These are phyloP conservation scores for Tubosaeta sp. DNA, from an alignment of 768 basidiomycete species.

Conservation along the genomic window DNA sequence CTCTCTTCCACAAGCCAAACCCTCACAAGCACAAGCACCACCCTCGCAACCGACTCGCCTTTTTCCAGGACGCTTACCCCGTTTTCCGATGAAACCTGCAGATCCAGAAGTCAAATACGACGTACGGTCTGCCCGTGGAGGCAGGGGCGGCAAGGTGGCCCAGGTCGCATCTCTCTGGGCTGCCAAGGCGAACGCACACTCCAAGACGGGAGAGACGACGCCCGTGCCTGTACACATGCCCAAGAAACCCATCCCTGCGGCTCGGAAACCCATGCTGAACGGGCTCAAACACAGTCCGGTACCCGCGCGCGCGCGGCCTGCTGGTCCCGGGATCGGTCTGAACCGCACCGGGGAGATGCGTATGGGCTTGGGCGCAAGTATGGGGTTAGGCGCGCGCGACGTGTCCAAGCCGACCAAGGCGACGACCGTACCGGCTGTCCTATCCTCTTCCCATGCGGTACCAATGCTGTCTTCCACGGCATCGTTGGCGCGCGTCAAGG, in stretches of 20 bases:
- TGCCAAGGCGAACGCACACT: conserved; percentile 34
- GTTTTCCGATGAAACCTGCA: conserved; percentile 30
- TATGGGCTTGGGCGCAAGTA: background rate
- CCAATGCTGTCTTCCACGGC: conserved; percentile 75
- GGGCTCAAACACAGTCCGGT: conserved; percentile 11
- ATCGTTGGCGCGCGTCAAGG: conserved; percentile 56
- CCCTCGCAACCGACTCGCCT: background rate
- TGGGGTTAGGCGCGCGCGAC: conserved; percentile 15
- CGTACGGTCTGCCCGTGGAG: conserved; percentile 72
- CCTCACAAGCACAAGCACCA: background rate
- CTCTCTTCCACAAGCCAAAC: background rate
- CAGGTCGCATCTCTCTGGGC: conserved; percentile 76
- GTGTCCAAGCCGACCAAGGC: conserved; percentile 47
- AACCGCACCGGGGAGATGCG: background rate
- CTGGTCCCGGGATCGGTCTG: background rate
- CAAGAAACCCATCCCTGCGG: conserved; percentile 10
- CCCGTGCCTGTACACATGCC: background rate
- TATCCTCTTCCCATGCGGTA: conserved; percentile 69
- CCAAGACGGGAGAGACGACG: conserved; percentile 5
- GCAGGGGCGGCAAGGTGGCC: conserved; percentile 69
- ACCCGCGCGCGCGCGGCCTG: background rate
- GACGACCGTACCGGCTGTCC: conserved; percentile 60
- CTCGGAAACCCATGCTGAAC: conserved; percentile 12
- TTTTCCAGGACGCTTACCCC: conserved; percentile 28
- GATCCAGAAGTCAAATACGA: conserved; percentile 66